A percentile compares a stretch with the other conserved stretches of the same genome.
Evolutionary conservation across 1,284 basidiomycete species (phyloP).

Genomic region (Pholiota adiposa): DNA sequence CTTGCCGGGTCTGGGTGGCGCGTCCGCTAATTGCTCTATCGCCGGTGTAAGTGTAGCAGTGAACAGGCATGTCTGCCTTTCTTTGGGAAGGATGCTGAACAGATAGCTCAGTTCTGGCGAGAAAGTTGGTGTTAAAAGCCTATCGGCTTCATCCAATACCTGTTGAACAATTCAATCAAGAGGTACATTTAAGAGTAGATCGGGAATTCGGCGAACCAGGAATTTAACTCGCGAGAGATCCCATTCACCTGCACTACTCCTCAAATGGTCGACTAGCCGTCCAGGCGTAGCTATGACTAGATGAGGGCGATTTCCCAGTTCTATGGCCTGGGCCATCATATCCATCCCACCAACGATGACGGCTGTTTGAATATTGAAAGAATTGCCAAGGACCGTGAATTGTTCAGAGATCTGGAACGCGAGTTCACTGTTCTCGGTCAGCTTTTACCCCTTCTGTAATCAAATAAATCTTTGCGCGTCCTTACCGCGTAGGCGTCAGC

Average conservation of each 20-base stretch:
- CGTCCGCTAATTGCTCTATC: slow-evolving; percentile 81
- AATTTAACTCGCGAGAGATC: slow-evolving; percentile 86
- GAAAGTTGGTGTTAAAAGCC: slow-evolving; percentile 90
- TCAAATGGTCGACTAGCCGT: slow-evolving; percentile 89
- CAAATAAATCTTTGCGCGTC: slow-evolving; percentile 25
- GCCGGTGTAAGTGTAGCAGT: slow-evolving; percentile 93
- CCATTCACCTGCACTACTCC: slow-evolving; percentile 82
- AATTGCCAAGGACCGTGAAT: slow-evolving; percentile 88
- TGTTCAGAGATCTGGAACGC: slow-evolving; percentile 98
- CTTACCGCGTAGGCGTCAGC: slow-evolving; percentile 89
- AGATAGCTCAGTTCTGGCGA: slow-evolving; percentile 84
- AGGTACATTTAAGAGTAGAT: background rate
- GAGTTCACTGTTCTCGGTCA: slow-evolving; percentile 71
- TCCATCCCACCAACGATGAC: slow-evolving; percentile 99
- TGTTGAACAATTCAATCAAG: slow-evolving; percentile 32
- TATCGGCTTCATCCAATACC: slow-evolving; percentile 97
- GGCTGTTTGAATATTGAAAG: slow-evolving; percentile 81
- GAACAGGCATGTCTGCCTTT: slow-evolving; percentile 95
- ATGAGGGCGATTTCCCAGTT: slow-evolving; percentile 87
- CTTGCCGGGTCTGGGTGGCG: slow-evolving; percentile 82
- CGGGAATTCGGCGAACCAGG: slow-evolving; percentile 59
- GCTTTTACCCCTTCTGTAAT: background rate
- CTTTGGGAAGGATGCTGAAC: slow-evolving; percentile 79
- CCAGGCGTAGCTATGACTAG: slow-evolving; percentile 97
- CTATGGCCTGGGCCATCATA: slow-evolving; percentile 93